Base-by-base conservation (phyloP, 805 yeast genomes). In the Wickerhamomyces subpelliculosus region DNA sequence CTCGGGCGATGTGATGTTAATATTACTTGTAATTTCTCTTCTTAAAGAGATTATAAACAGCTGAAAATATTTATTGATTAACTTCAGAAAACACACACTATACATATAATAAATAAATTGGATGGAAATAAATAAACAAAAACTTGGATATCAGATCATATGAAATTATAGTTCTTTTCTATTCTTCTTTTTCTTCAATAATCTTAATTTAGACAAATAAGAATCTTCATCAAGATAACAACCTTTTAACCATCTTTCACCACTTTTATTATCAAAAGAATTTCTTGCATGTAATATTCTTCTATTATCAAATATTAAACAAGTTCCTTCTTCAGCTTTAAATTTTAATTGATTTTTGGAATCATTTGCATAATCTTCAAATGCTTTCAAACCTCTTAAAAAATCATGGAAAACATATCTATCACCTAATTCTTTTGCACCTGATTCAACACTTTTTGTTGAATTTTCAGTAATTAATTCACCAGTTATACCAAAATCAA, bases 221-320 rank as follows among this genome's bases (percentile, higher is more conserved):
- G 84, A 67, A 52, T 84, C 94, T 16, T 75, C 76, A 51, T 84
- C 90, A 21, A 81, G 60, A 54, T 83, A 84, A 35, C 86, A 75
- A 1, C 90, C 90, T 70, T 81, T 79, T 38, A 84, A 61, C 84
- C 87, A 79, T 44, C 93, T 67, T 22, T 62, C 65, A 8, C 69
- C 74, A 4, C 74, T 70, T 3, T 47, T 36, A 11, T 72, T 69
- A 40, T 67, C 70, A 45, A 71, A 72, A 36, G 52, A 63, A 36
- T 62, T 62, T 46, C 93, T 67, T 0, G 87, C 78, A 54, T 84
- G 93, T 32, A 84, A 64, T 0, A 79, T 63, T 46, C 94, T 66
- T 48, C 90, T 67, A 54, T 84, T 84, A 58, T 80, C 77, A 55
- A 84, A 83, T 17, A 84, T 54, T 8, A 81, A 79, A 51, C 86